These are phyloP conservation scores for Lachancea waltii DNA, from an alignment of 805 yeast genomes.

Conservation along the genomic window DNA sequence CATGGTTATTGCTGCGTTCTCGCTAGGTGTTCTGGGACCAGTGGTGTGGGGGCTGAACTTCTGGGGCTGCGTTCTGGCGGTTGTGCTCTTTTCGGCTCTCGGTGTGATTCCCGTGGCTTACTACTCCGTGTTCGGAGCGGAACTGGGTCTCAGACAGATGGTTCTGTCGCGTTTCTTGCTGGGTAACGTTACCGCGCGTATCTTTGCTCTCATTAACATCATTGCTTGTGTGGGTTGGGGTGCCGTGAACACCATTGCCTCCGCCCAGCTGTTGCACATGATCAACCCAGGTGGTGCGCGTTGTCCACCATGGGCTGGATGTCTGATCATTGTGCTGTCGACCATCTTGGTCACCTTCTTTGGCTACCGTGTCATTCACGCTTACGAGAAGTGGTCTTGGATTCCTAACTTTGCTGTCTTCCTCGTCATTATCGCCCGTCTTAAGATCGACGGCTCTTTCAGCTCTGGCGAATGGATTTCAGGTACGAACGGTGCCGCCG, in stretches of 20 bases:
- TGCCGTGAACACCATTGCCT: conserved; percentile 83
- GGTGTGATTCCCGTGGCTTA: conserved; percentile 79
- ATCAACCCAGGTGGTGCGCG: conserved; percentile 50
- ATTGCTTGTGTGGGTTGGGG: conserved; percentile 95
- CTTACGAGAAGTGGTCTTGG: conserved; percentile 84
- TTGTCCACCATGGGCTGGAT: conserved; percentile 89
- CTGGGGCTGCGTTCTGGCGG: conserved; percentile 60
- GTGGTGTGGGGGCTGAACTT: conserved; percentile 62
- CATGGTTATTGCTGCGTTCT: conserved; percentile 74
- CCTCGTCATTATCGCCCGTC: conserved; percentile 70
- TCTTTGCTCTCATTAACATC: conserved; percentile 70
- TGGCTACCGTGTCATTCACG: conserved; percentile 78
- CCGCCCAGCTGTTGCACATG: conserved; percentile 76
- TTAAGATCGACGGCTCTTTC: conserved; percentile 62
- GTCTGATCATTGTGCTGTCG: conserved; percentile 59
- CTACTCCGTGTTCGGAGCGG: conserved; percentile 77
- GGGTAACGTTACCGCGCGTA: conserved; percentile 70
- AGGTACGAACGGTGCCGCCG: conserved; percentile 69
- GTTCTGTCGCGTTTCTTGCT: conserved; percentile 67
- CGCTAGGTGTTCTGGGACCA: conserved; percentile 69
- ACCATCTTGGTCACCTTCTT: conserved; percentile 73
- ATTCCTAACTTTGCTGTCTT: conserved; percentile 70
- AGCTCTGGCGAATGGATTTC: conserved; percentile 42
- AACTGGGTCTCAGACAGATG: conserved; percentile 84
- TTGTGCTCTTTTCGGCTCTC: conserved; percentile 64